Percentiles rank a stretch among this genome's conserved stretches.
These are phyloP conservation scores for Geum urbanum DNA, from an alignment of 306 rosid species.

Conservation along the genomic window DNA sequence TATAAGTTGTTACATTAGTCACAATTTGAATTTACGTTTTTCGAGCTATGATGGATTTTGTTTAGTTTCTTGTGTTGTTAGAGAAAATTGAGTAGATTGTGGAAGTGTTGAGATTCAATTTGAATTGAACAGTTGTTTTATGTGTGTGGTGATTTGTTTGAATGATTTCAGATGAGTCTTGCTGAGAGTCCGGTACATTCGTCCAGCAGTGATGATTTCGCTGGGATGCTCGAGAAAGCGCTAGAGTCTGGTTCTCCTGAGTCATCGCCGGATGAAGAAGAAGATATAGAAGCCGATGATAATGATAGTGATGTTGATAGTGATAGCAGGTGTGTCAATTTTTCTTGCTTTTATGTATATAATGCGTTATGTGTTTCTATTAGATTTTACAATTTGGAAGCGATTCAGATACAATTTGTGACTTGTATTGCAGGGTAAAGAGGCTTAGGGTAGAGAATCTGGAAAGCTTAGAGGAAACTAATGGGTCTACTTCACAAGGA, in stretches of 20 bases:
- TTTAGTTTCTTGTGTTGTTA: too few relatives aligned
- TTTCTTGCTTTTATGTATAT: neutral
- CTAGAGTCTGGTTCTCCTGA: constrained; percentile 12
- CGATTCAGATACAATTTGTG: neutral
- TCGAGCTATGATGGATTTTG: too few relatives aligned
- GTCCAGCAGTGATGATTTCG: constrained; percentile 18
- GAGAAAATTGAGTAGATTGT: too few relatives aligned
- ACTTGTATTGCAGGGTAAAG: constrained; percentile 10
- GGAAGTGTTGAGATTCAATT: neutral
- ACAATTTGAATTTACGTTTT: too few relatives aligned
- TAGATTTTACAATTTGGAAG: neutral
- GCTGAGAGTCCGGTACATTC: constrained; percentile 15
- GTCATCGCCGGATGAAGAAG: constrained; percentile 3
- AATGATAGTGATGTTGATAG: constrained; percentile 12
- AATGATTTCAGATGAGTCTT: constrained; percentile 15
- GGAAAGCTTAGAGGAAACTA: neutral
- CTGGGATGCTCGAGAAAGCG: constrained; percentile 10
- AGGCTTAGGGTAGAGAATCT: constrained; percentile 14
- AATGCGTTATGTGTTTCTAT: neutral
- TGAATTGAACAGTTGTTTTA: neutral
- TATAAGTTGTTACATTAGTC: too few relatives aligned
- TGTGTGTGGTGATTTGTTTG: neutral
- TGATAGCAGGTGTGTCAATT: neutral
- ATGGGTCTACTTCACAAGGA: neutral
- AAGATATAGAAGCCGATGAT: neutral